Evolutionary conservation across 768 basidiomycete species (phyloP).

Genomic region (Boletus bicolor): DNA sequence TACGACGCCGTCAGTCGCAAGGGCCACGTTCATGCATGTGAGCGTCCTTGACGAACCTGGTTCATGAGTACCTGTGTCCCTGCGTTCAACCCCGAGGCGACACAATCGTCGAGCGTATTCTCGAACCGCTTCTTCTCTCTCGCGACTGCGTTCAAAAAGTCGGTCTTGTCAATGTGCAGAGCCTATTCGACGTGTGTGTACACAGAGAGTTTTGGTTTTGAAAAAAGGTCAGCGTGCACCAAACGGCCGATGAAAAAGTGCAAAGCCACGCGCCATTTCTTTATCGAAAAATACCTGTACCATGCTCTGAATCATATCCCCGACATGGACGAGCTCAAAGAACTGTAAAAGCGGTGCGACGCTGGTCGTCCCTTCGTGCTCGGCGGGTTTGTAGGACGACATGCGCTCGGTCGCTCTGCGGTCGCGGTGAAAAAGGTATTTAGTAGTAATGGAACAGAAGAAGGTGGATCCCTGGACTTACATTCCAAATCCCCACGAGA

Average conservation of each 20-base stretch:
- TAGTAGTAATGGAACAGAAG: too few species aligned
- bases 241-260: background rate
- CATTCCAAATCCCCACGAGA: too few species aligned
- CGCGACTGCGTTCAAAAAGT: conserved; percentile 90
- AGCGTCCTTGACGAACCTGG: conserved; percentile 50
- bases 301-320: conserved; percentile 97
- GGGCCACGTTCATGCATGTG: background rate
- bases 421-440: too few species aligned
- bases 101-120: conserved; percentile 86
- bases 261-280: conserved; percentile 62
- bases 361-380: conserved; percentile 73
- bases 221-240: background rate
- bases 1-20: background rate
- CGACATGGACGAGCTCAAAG: conserved; percentile 95
- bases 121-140: conserved; percentile 98
- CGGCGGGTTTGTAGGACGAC: conserved; percentile 84
- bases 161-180: conserved; percentile 85
- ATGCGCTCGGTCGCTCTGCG: conserved; percentile 74
- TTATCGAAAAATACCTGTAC: conserved; percentile 98
- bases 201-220: background rate
- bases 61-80: conserved; percentile 96
- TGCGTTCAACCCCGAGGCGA: conserved; percentile 90
- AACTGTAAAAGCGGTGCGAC: conserved; percentile 95
- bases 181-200: conserved; percentile 42
- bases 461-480: too few species aligned